phyloP scores from a whole-genome alignment of 495 filamentous ascomycete genomes.

The Penicillium waksmanii region DNA sequence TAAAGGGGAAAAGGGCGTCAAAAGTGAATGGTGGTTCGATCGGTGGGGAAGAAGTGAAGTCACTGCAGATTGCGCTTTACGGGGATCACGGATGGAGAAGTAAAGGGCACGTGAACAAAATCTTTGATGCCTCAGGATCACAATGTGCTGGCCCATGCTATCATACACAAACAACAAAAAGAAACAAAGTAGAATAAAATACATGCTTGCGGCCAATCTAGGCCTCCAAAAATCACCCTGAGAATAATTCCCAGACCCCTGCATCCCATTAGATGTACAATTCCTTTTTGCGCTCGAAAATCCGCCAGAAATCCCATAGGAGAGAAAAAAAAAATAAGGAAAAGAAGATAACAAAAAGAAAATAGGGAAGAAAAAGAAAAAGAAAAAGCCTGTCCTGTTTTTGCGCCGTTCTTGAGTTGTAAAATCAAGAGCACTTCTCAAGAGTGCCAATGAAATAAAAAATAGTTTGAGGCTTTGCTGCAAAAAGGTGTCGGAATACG shows the following conservation, averaged over 20 bases:
- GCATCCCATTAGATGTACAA: conserved; percentile 22
- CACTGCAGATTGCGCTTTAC: conserved; percentile 4
- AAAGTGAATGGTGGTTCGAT: neutral
- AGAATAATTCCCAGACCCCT: neutral
- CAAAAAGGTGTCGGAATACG: neutral
- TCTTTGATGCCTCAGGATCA: conserved; percentile 14
- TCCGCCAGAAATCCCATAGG: neutral
- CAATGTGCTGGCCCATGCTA: conserved; percentile 10
- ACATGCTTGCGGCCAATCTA: conserved; percentile 14
- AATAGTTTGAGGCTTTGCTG: neutral
- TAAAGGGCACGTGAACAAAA: conserved; percentile 11
- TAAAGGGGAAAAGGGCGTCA: neutral
- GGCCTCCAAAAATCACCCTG: neutral
- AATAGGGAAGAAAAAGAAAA: neutral
- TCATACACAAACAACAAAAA: conserved; percentile 21
- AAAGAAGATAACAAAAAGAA: neutral
- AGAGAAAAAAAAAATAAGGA: neutral
- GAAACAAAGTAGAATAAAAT: conserved; percentile 26
- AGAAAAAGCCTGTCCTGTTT: neutral
- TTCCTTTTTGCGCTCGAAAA: conserved; percentile 13
- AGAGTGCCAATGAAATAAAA: neutral
- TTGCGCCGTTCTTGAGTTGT: neutral
- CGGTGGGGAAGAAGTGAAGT: conserved; percentile 5
- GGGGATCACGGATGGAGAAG: neutral
- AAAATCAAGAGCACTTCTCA: neutral